Conservation (phyloP, 371 early-diverging fungal species). For the Mortierella sp. region DNA sequence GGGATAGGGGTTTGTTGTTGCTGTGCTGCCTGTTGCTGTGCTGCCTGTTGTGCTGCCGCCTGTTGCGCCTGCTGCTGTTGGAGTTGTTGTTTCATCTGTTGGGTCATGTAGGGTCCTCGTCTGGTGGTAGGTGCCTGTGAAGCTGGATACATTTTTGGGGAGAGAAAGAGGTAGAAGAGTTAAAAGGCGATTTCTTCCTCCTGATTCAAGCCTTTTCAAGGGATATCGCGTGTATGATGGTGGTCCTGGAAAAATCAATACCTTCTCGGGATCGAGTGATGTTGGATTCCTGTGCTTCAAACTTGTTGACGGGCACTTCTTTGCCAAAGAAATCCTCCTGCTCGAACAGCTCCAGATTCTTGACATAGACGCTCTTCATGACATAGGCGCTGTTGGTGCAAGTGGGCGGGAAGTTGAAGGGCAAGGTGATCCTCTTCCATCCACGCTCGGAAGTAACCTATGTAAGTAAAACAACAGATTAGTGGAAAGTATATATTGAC, state of each 20-base stretch:
- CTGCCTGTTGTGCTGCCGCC: slow-evolving; percentile 39
- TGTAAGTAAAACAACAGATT: not conserved
- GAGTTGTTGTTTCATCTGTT: slow-evolving; percentile 36
- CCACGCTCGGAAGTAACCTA: slow-evolving; percentile 84
- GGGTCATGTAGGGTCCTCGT: slow-evolving; percentile 50
- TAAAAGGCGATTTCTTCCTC: too few relatives aligned
- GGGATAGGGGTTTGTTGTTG: slow-evolving; percentile 32
- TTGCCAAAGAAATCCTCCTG: slow-evolving; percentile 65
- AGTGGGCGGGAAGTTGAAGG: slow-evolving; percentile 86
- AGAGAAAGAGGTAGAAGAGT: not conserved
- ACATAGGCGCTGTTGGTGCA: slow-evolving; percentile 91
- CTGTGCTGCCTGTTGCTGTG: slow-evolving; percentile 27
- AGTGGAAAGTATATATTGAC: not conserved
- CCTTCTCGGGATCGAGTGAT: slow-evolving; percentile 49
- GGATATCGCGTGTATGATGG: not conserved
- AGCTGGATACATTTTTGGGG: slow-evolving; percentile 4
- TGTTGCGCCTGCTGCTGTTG: slow-evolving; percentile 31
- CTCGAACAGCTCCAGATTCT: slow-evolving; percentile 73
- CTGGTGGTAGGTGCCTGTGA: slow-evolving; percentile 35
- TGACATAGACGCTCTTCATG: slow-evolving; percentile 82
- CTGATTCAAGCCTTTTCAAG: not conserved
- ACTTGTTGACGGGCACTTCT: slow-evolving; percentile 50
- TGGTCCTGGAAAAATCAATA: not conserved
- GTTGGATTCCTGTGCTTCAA: slow-evolving; percentile 37
- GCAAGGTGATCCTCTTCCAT: slow-evolving; percentile 84